Conservation (phyloP, 1,284 basidiomycete species). For the Sporisorium graminicola region DNA sequence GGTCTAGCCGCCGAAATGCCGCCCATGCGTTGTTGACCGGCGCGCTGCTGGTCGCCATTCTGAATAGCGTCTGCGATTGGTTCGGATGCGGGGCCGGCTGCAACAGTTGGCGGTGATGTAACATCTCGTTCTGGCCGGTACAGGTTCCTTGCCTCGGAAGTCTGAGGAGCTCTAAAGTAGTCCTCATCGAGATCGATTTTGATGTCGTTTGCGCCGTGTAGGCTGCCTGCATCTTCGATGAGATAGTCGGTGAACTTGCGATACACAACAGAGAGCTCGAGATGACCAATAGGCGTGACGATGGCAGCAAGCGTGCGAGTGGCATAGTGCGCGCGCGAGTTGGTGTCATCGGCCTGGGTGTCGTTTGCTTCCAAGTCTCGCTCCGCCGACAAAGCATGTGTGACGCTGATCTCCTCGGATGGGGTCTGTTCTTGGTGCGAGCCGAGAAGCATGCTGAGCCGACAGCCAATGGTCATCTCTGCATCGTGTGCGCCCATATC, state of each 20-base stretch:
- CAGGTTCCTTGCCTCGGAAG: conserved; percentile 2
- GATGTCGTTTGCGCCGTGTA: conserved; percentile 24
- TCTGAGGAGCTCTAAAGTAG: conserved; percentile 43
- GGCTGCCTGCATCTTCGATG: conserved; percentile 42
- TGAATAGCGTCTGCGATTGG: not conserved
- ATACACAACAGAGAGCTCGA: conserved; percentile 49
- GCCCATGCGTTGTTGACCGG: conserved; percentile 33
- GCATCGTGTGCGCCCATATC: conserved; percentile 33
- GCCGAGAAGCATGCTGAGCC: conserved; percentile 41
- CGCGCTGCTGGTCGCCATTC: not conserved
- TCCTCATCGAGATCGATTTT: conserved; percentile 58
- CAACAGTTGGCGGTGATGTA: not conserved
- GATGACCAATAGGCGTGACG: conserved; percentile 39
- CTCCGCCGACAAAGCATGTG: conserved; percentile 13
- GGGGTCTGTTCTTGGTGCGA: not conserved
- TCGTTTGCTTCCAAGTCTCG: not conserved
- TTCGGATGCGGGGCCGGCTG: not conserved
- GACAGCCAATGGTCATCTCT: conserved; percentile 54
- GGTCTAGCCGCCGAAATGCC: conserved; percentile 47
- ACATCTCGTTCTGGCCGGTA: not conserved
- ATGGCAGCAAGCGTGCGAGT: conserved; percentile 20
- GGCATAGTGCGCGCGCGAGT: conserved; percentile 21
- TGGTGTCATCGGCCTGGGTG: not conserved
- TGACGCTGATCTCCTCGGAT: conserved; percentile 19
- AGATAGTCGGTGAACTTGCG: conserved; percentile 46